Base-by-base conservation (phyloP, 768 basidiomycete genomes). In the Kondoa malvinella region DNA sequence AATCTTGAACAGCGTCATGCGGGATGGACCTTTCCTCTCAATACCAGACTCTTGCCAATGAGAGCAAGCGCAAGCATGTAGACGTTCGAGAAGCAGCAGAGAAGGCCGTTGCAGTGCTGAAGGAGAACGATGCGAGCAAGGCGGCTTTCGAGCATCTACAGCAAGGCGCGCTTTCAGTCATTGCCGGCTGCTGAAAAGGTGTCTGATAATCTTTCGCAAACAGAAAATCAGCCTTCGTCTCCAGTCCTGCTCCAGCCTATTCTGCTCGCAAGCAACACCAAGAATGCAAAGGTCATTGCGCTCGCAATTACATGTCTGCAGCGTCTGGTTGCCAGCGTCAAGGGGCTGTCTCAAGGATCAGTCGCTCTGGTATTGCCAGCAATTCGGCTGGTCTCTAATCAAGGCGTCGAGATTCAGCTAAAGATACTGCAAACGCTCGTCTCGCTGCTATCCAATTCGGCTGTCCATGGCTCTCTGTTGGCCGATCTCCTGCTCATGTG, bases 61-160 rank as follows among this genome's bases (percentile, higher is more conserved):
- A 94, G 80, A 89, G 89, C 29, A 83, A 86, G 73, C 80, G 92
- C 69, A 89, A 88, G 73, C 86, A 92, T 77, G 89, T 90, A 26
- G 92, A 95, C 76, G 89, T 95, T 72, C 87, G 88, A 75, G 92
- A 94, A 89, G 90, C 90, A 30, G 88, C 89, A 30, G 90, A 92
- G 77, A 90, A 89, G 76, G 88, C 90, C 1, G 76, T 92, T 27
- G 81, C 86, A 0, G 85, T 91, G 29, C 81, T 92, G 14, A 81
- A 86, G 71, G 81, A 87, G n/a, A 50, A 21, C 21, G 87, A 67
- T n/a, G 31, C 87, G 30, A 87, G 89, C 30, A 88, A 88, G 67
- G 86, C 87, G 75, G 87, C 86, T 1, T 85, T 83, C 0, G 80
- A 82, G 3, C 84, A 81, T 72, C 77, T 90, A 57, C 82, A 86